Evolutionary conservation across 768 basidiomycete genomes (phyloP), one percentile per base, ranked within the genome.

Genomic region (Pulveroboletus ravenelii): DNA sequence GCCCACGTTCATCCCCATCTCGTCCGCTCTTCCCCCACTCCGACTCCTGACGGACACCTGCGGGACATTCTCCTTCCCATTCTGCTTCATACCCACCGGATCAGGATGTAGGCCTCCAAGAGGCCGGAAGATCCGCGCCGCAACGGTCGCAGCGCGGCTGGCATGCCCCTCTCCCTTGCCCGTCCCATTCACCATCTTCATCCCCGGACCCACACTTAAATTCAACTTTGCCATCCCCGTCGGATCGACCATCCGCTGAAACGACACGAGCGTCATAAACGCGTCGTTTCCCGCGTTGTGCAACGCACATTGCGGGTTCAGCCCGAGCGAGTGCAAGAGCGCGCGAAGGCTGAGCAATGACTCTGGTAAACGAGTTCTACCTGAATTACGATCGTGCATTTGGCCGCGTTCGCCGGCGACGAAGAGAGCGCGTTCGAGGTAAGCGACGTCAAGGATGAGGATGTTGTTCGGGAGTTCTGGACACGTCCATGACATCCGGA

Each of bases 211-310:
- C 6, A n/a, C 5, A 3, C 46, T 39, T 5, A n/a, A 1, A 3
- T 27, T 18, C 25, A 27, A 8, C 3, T 9, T 8, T 31, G 49
- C 25, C 13, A 17, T 76, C 12, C 69, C 67, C 18, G 67, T 65
- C 0, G 82, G 84, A 47, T 85, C 83, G 12, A 88, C 65, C 35
- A 92, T 75, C 58, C 79, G 72, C 60, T 92, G 89, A 29, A 91
- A 71, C 12, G 74, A 79, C 37, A 86, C 79, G 27, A 92, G 76
- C 45, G 72, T 70, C 73, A 86, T 72, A 59, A 87, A 80, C 4
- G 89, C 85, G 54, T 88, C 84, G 64, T 92, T 92, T 13, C 89
- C 89, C n/a, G 89, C 72, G 59, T 90, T 89, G 63, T 86, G 80
- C 51, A 85, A 62, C 13, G 66, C 62, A 50, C 78, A 80, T 14